Percentiles rank a stretch among this genome's conserved stretches.
Evolutionary conservation across 805 yeast species (phyloP).

Genomic region (Ogataea polymorpha): DNA sequence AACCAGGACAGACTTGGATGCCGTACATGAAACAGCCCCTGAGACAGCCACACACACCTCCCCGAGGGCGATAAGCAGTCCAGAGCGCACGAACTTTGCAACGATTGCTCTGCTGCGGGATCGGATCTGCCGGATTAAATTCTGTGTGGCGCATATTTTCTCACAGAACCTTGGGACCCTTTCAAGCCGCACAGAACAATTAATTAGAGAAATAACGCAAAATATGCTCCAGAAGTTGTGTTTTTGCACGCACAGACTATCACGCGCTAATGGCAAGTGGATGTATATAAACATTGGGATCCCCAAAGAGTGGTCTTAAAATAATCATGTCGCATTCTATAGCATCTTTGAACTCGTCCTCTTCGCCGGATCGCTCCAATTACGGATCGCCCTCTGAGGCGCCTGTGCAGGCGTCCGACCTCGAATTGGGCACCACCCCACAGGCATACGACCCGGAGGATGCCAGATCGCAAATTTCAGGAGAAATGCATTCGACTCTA

Average conservation of each 20-base stretch:
- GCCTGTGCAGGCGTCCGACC: conserved; percentile 7
- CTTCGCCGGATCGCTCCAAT: conserved; percentile 12
- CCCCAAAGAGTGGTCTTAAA: not conserved
- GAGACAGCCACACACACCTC: no score
- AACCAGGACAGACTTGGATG: no score
- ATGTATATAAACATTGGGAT: not conserved
- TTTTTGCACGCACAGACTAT: not conserved
- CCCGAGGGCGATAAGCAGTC: not conserved
- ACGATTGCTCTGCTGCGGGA: not conserved
- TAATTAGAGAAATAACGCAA: conserved; percentile 12
- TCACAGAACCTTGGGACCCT: conserved; percentile 12
- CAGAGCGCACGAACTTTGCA: not conserved
- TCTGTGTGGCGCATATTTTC: conserved; percentile 1
- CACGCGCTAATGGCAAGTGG: conserved; percentile 4
- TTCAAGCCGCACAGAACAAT: conserved; percentile 5
- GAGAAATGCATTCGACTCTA: conserved; percentile 25
- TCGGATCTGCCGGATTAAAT: conserved; percentile 15
- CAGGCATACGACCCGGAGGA: conserved; percentile 46
- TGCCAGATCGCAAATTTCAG: conserved; percentile 43
- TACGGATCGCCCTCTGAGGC: conserved; percentile 1
- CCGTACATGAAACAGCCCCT: no score
- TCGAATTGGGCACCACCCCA: conserved; percentile 27
- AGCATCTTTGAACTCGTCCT: conserved; percentile 19
- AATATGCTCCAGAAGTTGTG: not conserved
- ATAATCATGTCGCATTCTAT: conserved; percentile 16